Conservation (phyloP, 495 filamentous ascomycete genomes). For the Eremomyces bilateralis region DNA sequence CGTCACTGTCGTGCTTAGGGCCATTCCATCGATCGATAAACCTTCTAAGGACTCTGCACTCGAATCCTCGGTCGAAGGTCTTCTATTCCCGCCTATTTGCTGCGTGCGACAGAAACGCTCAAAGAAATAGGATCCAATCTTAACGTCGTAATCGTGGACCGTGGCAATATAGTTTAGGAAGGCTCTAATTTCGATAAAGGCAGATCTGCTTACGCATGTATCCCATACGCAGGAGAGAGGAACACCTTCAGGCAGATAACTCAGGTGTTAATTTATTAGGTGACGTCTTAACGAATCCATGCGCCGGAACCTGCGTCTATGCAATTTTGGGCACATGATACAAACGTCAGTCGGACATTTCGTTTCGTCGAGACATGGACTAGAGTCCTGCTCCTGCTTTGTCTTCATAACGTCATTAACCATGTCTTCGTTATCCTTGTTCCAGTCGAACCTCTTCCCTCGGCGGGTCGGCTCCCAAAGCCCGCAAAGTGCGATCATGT, state of each 20-base stretch:
- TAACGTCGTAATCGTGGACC: no score
- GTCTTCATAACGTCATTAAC: background rate
- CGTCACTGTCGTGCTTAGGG: no score
- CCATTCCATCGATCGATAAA: no score
- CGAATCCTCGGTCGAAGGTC: no score
- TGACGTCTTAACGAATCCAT: background rate
- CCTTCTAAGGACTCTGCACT: no score
- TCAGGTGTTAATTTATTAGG: background rate
- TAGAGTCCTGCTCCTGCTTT: background rate
- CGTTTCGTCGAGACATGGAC: background rate
- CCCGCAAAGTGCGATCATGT: background rate
- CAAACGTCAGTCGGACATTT: background rate
- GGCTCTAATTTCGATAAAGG: background rate
- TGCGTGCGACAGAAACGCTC: no score
- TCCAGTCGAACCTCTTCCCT: background rate
- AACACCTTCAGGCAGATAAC: background rate
- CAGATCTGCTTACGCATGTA: background rate
- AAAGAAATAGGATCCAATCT: no score
- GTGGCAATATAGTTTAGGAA: background rate
- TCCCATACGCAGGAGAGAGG: background rate
- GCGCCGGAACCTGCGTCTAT: background rate
- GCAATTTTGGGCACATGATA: background rate
- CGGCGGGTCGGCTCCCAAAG: background rate
- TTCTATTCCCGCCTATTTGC: no score
- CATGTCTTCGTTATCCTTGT: background rate